phyloP scores from a whole-genome alignment of 2,329 filamentous ascomycete genomes.

The Cordyceps farinosa region DNA sequence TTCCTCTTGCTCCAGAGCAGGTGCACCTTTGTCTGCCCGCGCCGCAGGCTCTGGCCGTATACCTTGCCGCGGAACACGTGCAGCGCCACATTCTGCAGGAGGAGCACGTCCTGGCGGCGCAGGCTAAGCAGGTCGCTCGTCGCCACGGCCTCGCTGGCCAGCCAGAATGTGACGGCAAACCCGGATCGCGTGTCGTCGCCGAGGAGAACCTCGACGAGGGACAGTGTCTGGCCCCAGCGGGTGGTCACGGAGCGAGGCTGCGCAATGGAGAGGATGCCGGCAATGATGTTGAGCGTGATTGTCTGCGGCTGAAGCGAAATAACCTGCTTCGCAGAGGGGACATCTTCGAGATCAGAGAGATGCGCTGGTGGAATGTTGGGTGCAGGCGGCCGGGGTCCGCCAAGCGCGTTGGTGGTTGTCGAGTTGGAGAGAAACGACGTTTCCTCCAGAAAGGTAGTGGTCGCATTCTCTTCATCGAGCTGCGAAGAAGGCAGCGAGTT shows the following conservation, averaged over 20 bases:
- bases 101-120: conserved; percentile 69
- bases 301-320: conserved; percentile 71
- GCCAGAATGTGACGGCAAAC: conserved; percentile 83
- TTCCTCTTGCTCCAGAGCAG: conserved; percentile 52
- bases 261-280: conserved; percentile 69
- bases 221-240: conserved; percentile 56
- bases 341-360: conserved; percentile 57
- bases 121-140: conserved; percentile 42
- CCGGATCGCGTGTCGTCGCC: conserved; percentile 81
- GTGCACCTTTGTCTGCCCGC: conserved; percentile 65
- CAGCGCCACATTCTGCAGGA: conserved; percentile 76
- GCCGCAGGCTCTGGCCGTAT: conserved; percentile 77
- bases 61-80: conserved; percentile 72
- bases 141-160: conserved; percentile 42
- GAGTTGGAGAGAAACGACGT: conserved; percentile 34
- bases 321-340: conserved; percentile 67
- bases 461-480: conserved; percentile 31
- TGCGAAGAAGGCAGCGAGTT: conserved; percentile 63
- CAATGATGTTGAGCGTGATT: conserved; percentile 77
- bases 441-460: conserved; percentile 33
- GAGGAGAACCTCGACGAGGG: conserved; percentile 73
- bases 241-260: conserved; percentile 66
- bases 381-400: conserved; percentile 22
- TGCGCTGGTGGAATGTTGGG: conserved; percentile 29
- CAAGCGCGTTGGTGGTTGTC: conserved; percentile 21